Base-by-base conservation (phyloP, 352 stramenopile genomes). In the Plasmopara halstedii region DNA sequence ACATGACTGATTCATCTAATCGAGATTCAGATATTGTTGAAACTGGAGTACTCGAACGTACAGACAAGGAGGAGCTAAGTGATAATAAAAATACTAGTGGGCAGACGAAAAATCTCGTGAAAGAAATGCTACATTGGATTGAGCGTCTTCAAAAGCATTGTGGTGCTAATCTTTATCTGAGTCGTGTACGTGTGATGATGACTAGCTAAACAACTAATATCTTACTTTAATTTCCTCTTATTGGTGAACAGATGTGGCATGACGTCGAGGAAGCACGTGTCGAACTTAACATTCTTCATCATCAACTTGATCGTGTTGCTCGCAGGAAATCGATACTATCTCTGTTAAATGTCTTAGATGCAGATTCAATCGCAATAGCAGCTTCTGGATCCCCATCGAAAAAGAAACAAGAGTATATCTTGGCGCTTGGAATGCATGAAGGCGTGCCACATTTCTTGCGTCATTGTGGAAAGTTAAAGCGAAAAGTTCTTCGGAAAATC, bases 111-210 rank as follows among this genome's bases (percentile, higher is more conserved):
- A 51, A 55, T 2, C 58, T 90, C 0, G 75, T 90, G 0, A 78
- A 75, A 32, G 78, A 88, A 44, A 81, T 90, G 55, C 20, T 86
- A 8, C 68, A 85, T 42, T 90, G 78, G 75, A 84, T 90, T 20
- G 75, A 88, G 35, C 73, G 73, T 1, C 65, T 90, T 5, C 78
- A 90, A 31, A 86, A 86, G 39, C 75, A 88, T 46, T 88, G 75
- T 32, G 75, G 73, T 10, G 75, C 88, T 1, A 90, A 84, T 46
- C 54, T 90, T 1, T 68, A 88, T 32, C 55, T 90, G 2, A 85
- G 68, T 56, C 66, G 72, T n/a, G 78, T 90, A 55, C 5, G 58
- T 55, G 7, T 2, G 18, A 43, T 18, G 10, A n/a, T 42, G 6
- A 18, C 31, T 36, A 19, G 45, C 26, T 46, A 6, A 40, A 21